Conservation (phyloP, 2,329 filamentous ascomycete genomes). For the Geosmithia flava region DNA sequence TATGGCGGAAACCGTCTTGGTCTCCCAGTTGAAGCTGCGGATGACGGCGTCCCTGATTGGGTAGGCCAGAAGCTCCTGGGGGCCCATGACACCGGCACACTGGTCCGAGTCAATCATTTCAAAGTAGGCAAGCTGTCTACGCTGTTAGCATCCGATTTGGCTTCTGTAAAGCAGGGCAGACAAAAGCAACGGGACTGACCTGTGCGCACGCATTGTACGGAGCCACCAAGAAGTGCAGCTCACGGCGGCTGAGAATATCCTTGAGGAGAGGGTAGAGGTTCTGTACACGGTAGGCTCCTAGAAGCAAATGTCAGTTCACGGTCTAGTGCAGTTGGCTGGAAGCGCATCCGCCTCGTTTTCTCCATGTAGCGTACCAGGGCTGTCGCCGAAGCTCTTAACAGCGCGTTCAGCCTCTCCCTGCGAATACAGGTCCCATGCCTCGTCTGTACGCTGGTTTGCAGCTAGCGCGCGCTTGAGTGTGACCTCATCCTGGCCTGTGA, state of each 20-base stretch:
- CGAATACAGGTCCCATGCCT: conserved; percentile 83
- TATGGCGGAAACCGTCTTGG: conserved; percentile 46
- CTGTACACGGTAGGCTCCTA: conserved; percentile 59
- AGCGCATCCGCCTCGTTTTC: too few species aligned
- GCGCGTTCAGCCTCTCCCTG: conserved; percentile 67
- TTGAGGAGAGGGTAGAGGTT: conserved; percentile 70
- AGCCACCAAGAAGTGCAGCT: conserved; percentile 66
- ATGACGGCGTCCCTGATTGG: conserved; percentile 69
- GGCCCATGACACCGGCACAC: conserved; percentile 68
- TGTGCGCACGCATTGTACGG: conserved; percentile 83
- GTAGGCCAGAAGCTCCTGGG: conserved; percentile 76
- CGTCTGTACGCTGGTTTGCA: conserved; percentile 58
- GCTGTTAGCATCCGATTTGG: conserved; percentile 7
- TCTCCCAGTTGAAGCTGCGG: conserved; percentile 53
- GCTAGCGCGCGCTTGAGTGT: conserved; percentile 49
- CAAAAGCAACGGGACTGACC: conserved; percentile 29
- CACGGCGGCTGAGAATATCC: conserved; percentile 54
- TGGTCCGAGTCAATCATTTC: conserved; percentile 54
- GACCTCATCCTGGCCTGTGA: conserved; percentile 63
- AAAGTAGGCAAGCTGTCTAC: conserved; percentile 60
- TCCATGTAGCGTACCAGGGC: conserved; percentile 45
- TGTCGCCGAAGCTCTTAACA: conserved; percentile 70
- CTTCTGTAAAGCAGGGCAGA: not conserved
- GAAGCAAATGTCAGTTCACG: conserved; percentile 7
- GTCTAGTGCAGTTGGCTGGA: not conserved